Percentiles rank a stretch among this genome's conserved stretches.
These are phyloP conservation scores for Isoetes taiwanensis DNA, from an alignment of 75 land plant species.

Conservation along the genomic window DNA sequence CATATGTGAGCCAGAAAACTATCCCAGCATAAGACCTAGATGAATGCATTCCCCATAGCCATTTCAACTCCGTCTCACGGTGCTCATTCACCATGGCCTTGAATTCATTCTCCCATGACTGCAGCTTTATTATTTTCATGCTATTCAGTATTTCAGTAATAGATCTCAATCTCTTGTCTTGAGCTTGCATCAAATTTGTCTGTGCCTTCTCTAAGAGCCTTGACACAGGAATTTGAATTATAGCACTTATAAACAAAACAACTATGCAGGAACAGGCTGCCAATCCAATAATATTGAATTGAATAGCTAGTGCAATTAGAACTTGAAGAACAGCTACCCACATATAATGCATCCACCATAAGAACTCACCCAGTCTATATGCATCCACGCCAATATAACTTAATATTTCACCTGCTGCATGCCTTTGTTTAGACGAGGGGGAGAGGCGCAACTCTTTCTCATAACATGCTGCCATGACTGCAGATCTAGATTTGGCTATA, in stretches of 20 bases:
- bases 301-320: not conserved
- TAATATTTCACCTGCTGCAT: not conserved
- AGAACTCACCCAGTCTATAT: not conserved
- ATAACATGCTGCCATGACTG: not conserved
- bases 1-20: not conserved
- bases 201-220: not conserved
- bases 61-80: not conserved
- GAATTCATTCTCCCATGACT: constrained; percentile 1
- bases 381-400: constrained; percentile 8
- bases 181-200: not conserved
- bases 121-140: constrained; percentile 6
- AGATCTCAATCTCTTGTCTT: constrained; percentile 4
- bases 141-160: not conserved
- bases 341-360: constrained; percentile 7
- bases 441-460: not conserved
- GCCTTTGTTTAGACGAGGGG: not conserved
- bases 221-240: not conserved
- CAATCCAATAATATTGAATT: not conserved
- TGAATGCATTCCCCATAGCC: not conserved
- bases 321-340: not conserved
- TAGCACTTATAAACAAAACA: not conserved
- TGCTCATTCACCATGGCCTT: not conserved
- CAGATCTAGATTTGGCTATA: not conserved
- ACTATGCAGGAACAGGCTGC: not conserved
- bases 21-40: not conserved